Base-by-base conservation (phyloP, 352 stramenopile genomes). In the Phytopythium sindhum region DNA sequence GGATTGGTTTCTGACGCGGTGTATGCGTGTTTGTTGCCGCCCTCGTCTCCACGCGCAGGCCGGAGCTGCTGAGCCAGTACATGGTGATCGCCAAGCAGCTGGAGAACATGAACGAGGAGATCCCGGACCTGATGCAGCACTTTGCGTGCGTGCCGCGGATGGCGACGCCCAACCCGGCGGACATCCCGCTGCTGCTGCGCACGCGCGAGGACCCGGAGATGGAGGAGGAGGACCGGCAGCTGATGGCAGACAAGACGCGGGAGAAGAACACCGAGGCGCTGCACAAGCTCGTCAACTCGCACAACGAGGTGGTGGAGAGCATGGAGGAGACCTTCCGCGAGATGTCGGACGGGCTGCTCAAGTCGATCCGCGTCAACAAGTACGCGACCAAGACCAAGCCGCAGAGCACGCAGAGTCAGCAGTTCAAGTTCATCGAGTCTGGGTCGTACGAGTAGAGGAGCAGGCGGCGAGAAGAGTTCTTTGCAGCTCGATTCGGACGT, bases 81-180 rank as follows among this genome's bases (percentile, higher is more conserved):
- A 89, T 91, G 79, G 86, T 94, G 42, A 91, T 94, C 59, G 81
- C 86, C 54, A 94, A 94, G 69, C 86, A 94, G 64, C 69, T 94
- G 26, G 86, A 95, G 72, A 95, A 95, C 69, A 95, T 95, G 78
- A 91, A 93, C 67, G 84, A 95, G 28, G 86, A 95, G 57, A 90
- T 95, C 55, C 86, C 86, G 21, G 86, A 95, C 47, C 72, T 91
- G 65, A 69, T 95, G 63, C 86, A 93, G 70, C 86, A 95, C 57
- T 95, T 92, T 63, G 86, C 84, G 14, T 95, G 86, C 45, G 83
- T 91, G 31, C 84, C 86, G 55, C 80, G 84, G 52, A 93, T 95
- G 84, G 84, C 84, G 69, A 91, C 84, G 48, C 86, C 84, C 11
- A 91, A 92, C 53, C 75, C 86, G 10, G 61, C 84, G 4, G 81